Evolutionary conservation across 441 rosid genomes (phyloP), one percentile per base, ranked within the genome.

Genomic region (Jatropha multifida): DNA sequence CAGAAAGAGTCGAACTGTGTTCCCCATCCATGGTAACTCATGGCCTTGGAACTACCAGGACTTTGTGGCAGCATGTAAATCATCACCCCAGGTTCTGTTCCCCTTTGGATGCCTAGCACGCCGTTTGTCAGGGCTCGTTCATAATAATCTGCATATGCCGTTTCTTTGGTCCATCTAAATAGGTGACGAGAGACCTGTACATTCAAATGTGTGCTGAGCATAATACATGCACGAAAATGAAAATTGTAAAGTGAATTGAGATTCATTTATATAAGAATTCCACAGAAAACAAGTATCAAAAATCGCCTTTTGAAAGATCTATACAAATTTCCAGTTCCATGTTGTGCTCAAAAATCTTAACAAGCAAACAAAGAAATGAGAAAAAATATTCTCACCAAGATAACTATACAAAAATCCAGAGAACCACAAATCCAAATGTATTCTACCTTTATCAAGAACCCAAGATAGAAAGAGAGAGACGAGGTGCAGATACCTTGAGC

Each of bases 121-220:
- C 97, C 99, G 72, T 96, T 93, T 23, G 95, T 91, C 73, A 93
- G 78, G 48, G 98, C 95, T 46, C 97, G 94, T 73, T 96, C 99
- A 18, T 96, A 96, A 70, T 96, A 96, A 83, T 96, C 99, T 63
- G 94, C 97, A 72, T 93, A 96, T 23, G 89, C 88, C 63, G 82
- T 85, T 74, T 92, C 98, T 86, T 88, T 93, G 55, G 97, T 93
- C 99, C 98, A 96, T 78, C 90, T 83, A 67, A 96, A 96, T 56
- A 96, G 86, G 83, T 92, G 83, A 68, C 99, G 95, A 46, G 97
- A 90, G 68, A 96, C 97, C 99, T 95, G 74, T 59, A 80, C 65
- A 74, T 27, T 73, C 65, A 69, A n/a, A 52, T 14, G 27, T 12
- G 58, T n/a, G 14, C 7, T 46, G 32, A 32, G 54, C 38, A n/a